Evolutionary conservation across 371 early-diverging fungal genomes (phyloP).

Genomic region (Mortierella sp.): DNA sequence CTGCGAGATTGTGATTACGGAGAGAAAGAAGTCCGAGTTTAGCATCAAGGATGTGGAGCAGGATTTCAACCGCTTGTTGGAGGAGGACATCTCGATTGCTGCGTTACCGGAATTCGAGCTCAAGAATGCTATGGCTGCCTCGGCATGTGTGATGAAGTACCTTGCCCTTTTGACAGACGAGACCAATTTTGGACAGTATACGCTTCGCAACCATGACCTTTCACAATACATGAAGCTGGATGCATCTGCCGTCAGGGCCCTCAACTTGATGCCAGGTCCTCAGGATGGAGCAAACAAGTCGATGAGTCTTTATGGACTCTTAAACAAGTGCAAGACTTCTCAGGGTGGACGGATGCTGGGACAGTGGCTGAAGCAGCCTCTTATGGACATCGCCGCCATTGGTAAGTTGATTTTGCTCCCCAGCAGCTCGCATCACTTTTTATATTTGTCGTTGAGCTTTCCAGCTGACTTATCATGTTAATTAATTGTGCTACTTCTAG

Average conservation of each 20-base stretch:
- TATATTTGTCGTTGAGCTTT: not conserved
- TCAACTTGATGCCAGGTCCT: slow-evolving; percentile 88
- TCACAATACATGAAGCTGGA: slow-evolving; percentile 95
- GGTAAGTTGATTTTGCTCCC: slow-evolving; percentile 49
- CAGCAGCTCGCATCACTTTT: not conserved
- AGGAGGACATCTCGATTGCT: slow-evolving; percentile 75
- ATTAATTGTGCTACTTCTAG: slow-evolving; percentile 33
- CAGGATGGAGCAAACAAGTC: slow-evolving; percentile 85
- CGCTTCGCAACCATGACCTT: slow-evolving; percentile 79
- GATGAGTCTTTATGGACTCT: slow-evolving; percentile 87
- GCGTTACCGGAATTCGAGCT: slow-evolving; percentile 86
- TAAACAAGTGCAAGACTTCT: slow-evolving; percentile 92
- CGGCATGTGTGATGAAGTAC: slow-evolving; percentile 86
- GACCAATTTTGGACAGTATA: slow-evolving; percentile 81
- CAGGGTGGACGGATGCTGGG: slow-evolving; percentile 91
- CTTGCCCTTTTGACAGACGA: slow-evolving; percentile 80
- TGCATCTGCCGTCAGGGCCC: slow-evolving; percentile 89
- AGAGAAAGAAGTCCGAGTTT: slow-evolving; percentile 74
- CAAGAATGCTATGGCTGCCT: slow-evolving; percentile 82
- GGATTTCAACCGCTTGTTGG: slow-evolving; percentile 86
- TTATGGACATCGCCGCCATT: slow-evolving; percentile 82
- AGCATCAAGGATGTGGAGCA: slow-evolving; percentile 83
- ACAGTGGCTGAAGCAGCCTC: slow-evolving; percentile 97
- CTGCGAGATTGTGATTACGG: slow-evolving; percentile 83
- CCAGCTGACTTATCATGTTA: not conserved